phyloP scores from a whole-genome alignment of 163 green algal species.

The Chlorella variabilis region DNA sequence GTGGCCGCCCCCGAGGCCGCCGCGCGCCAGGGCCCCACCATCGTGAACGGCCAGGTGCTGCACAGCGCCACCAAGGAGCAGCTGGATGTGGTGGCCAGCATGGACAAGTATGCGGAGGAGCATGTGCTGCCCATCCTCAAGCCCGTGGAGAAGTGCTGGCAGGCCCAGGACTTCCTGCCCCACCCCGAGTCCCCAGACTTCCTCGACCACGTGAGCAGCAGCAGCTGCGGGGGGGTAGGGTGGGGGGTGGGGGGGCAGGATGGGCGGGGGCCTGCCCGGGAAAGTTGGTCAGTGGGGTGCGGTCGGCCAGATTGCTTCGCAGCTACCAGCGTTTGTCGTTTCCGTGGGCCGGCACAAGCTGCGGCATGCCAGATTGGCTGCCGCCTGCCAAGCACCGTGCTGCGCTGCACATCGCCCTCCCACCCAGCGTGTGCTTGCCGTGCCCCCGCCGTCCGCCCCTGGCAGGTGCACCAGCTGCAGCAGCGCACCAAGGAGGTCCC shows the following conservation, averaged over 20 bases:
- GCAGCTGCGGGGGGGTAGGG: no score
- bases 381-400: no score
- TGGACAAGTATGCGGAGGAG: conserved; percentile 73
- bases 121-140: conserved; percentile 74
- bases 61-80: conserved; percentile 80
- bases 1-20: conserved; percentile 34
- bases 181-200: conserved; percentile 88
- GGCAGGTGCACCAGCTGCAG: conserved; percentile 78
- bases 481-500: conserved; percentile 81
- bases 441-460: no score
- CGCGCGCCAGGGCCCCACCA: conserved; percentile 62
- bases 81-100: conserved; percentile 77
- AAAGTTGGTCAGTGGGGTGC: no score
- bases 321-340: no score
- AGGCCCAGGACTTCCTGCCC: conserved; percentile 96
- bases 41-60: conserved; percentile 73
- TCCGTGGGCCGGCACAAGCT: no score
- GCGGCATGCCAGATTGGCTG: background rate
- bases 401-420: no score
- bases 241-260: background rate
- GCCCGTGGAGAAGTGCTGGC: conserved; percentile 89
- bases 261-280: no score
- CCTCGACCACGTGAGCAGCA: conserved; percentile 83
- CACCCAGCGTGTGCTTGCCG: no score
- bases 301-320: no score